Evolutionary conservation across 805 yeast species (phyloP), one percentile per base, ranked within the genome.

Genomic region (Saturnispora gosingensis): DNA sequence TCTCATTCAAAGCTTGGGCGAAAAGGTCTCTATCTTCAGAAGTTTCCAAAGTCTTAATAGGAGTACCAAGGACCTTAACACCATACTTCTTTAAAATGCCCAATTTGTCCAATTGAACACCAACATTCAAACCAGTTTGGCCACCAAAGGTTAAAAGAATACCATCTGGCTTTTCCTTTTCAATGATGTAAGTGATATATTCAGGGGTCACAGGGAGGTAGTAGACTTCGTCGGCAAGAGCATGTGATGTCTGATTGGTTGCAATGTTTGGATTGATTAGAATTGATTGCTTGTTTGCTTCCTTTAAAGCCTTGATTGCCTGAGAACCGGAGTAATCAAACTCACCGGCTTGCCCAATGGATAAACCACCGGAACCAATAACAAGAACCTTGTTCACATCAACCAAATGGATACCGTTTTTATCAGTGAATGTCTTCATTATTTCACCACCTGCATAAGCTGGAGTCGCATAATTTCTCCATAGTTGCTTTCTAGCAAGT

Each of bases 331-430:
- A 89, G 73, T 93, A 93, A 70, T 93, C 99, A 65, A 93, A 93
- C 73, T 93, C 99, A 71, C 99, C 99, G 57, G 99, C 99, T 75
- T 93, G 99, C 59, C 99, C 99, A 67, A 93, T 93, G 52, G 96
- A 87, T 63, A 93, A 77, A 68, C 99, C 99, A 75, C 99, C 99
- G 49, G 97, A 90, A 63, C 99, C 99, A 65, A 91, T 86, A 50
- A 91, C 87, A 52, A 91, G 77, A 7, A 93, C 98, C 62, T 86
- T 86, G 56, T 81, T 73, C 30, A 88, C 96, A 55, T 88, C 95
- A 43, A 88, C 96, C 49, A 88, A 72, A 54, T 78, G 72, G 51
- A 78, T 80, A 44, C 81, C 79, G 57, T 81, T 74, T 55, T 81
- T 83, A 58, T 78, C 83, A 24, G 71, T 71, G 66, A 81, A 80